phyloP scores from a whole-genome alignment of 495 filamentous ascomycete genomes.

The Podospora pseudoanserina region DNA sequence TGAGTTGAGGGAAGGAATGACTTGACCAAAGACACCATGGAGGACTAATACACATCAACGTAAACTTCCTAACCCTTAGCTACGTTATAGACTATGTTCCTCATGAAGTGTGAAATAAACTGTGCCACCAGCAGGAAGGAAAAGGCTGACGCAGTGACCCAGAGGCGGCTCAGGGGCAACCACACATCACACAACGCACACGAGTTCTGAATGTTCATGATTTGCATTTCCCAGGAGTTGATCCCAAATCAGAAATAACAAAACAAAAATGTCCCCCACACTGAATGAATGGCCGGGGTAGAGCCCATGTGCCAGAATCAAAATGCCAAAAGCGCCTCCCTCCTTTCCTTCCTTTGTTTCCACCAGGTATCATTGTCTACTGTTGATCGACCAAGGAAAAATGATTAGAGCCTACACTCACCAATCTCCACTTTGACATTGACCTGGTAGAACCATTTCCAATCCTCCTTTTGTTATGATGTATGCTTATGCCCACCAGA shows the following conservation, averaged over 20 bases:
- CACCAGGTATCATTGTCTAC: slow-evolving; percentile 14
- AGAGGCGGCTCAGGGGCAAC: too few species aligned
- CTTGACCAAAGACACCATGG: too few species aligned
- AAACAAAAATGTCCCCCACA: not conserved
- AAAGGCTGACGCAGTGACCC: too few species aligned
- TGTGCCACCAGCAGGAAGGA: too few species aligned
- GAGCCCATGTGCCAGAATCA: slow-evolving; percentile 15
- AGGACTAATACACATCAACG: too few species aligned
- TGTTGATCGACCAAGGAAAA: slow-evolving; percentile 6
- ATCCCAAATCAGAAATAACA: slow-evolving; percentile 9
- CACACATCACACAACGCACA: not conserved
- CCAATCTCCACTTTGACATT: not conserved
- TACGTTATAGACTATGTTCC: too few species aligned
- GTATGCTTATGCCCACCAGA: not conserved
- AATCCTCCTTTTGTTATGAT: not conserved
- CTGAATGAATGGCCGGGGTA: slow-evolving; percentile 14
- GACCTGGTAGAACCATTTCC: slow-evolving; percentile 5
- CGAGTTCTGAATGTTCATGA: not conserved
- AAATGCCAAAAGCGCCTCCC: slow-evolving; percentile 14
- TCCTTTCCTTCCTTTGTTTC: slow-evolving; percentile 6
- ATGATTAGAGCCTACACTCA: not conserved
- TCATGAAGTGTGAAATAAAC: too few species aligned
- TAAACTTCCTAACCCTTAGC: too few species aligned
- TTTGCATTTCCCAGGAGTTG: slow-evolving; percentile 15
- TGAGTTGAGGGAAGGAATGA: too few species aligned